Base-by-base conservation (phyloP, 306 rosid species). In the Prosopis cineraria region DNA sequence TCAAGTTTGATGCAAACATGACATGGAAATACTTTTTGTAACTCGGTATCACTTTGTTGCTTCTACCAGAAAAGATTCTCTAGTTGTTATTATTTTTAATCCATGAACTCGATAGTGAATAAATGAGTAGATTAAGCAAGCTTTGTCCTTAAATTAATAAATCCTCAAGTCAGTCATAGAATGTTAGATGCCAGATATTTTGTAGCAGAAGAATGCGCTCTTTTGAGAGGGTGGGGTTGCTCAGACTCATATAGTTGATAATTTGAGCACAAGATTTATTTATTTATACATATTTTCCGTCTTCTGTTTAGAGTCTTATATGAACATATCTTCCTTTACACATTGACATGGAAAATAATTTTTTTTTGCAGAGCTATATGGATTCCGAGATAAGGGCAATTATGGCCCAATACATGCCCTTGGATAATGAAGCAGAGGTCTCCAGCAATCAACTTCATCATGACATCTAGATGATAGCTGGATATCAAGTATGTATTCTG, bases 391-490 rank as follows among this genome's bases (percentile, higher is more conserved):
- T 92, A 59, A 84, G 97, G 77, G 98, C 97, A 43, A 92, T 94
- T 64, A 92, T 94, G 98, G 97, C 98, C 5, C 98, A 94, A 86
- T 94, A 94, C 90, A 94, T 94, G 98, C 98, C 98, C 1, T 88
- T 92, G 96, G 98, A 92, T 78, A 90, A 84, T 79, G 91, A 92
- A 87, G 93, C 91, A 65, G 92, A 85, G 78, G 48, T 53, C 73
- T 62, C 89, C 7, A 77, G 39, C 75, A 77, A 43, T 78, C 93
- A 87, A 24, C 84, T 40, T 60, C 73, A 80, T 27, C 85, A 75
- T 9, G 89, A 66, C 62, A 87, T 87, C 68, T 84, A 84, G 82
- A 59, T 62, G 55, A 40, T 52, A 34, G 63, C 76, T 58, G 71
- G 60, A 67, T 14, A 63, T 17, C 53, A 52, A 68, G 52, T 48